Evolutionary conservation across 768 basidiomycete species (phyloP).

Genomic region (Infundibulicybe gibba): DNA sequence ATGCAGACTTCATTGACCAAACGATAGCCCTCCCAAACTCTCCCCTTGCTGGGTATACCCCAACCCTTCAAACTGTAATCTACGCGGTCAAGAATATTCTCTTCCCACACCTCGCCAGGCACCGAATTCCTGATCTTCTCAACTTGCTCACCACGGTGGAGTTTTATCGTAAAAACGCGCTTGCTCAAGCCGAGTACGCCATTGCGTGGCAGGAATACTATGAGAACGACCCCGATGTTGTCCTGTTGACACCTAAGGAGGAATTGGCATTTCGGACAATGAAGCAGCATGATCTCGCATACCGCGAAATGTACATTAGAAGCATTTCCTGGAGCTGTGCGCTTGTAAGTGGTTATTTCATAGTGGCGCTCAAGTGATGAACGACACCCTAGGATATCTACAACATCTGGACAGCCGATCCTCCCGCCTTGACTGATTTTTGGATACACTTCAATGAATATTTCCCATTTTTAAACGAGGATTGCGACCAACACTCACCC

Average conservation of each 20-base stretch:
- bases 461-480: constrained; percentile 26
- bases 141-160: constrained; percentile 32
- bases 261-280: constrained; percentile 14
- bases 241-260: constrained; percentile 13
- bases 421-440: constrained; percentile 26
- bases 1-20: constrained; percentile 14
- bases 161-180: constrained; percentile 25
- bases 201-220: constrained; percentile 24
- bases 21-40: constrained; percentile 19
- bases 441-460: constrained; percentile 39
- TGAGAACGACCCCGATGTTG: constrained; percentile 5
- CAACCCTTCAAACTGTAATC: constrained; percentile 24
- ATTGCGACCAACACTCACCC: constrained; percentile 11
- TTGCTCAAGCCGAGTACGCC: constrained; percentile 19
- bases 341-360: constrained; percentile 17
- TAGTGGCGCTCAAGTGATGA: not conserved
- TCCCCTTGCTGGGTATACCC: constrained; percentile 14
- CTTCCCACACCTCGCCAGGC: constrained; percentile 14
- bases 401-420: constrained; percentile 24
- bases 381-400: constrained; percentile 25
- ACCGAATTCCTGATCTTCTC: constrained; percentile 28
- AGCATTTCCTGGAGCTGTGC: constrained; percentile 23
- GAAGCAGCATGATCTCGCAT: constrained; percentile 5
- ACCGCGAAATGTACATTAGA: constrained; percentile 28
- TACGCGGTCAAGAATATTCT: constrained; percentile 29